These are phyloP conservation scores for Syzygium aqueum DNA, from an alignment of 345 rosid genomes.

Conservation along the genomic window DNA sequence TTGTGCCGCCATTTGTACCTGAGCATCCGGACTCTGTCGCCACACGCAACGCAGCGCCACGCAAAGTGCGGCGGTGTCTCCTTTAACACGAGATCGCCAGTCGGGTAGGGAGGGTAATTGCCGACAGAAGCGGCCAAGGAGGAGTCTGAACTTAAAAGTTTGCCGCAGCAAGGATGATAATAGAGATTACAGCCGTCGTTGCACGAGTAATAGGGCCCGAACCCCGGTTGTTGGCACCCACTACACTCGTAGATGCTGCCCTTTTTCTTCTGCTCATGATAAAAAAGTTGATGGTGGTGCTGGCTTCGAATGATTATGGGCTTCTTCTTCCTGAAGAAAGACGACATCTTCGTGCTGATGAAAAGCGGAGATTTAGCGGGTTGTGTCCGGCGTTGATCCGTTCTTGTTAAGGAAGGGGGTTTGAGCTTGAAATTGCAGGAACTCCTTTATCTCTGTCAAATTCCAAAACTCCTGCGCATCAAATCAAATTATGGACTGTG, in stretches of 20 bases:
- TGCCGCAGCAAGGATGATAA: background rate
- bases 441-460: no score
- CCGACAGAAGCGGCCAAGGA: background rate
- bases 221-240: background rate
- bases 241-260: background rate
- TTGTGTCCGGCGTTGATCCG: no score
- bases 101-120: background rate
- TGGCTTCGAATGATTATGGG: background rate
- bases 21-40: background rate
- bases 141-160: background rate
- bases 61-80: no score
- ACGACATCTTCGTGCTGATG: no score
- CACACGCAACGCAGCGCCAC: background rate
- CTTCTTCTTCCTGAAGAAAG: background rate
- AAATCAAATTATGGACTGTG: no score
- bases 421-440: no score
- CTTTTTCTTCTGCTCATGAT: background rate
- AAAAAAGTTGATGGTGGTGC: background rate
- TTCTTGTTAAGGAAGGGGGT: no score
- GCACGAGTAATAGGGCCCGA: background rate
- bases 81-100: background rate
- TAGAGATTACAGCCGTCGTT: background rate
- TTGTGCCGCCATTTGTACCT: background rate
- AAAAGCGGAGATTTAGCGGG: no score
- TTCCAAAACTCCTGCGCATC: no score